These are phyloP conservation scores for Pseudopyrenochaeta lycopersici DNA, from an alignment of 2,329 filamentous ascomycete genomes.

Conservation along the genomic window DNA sequence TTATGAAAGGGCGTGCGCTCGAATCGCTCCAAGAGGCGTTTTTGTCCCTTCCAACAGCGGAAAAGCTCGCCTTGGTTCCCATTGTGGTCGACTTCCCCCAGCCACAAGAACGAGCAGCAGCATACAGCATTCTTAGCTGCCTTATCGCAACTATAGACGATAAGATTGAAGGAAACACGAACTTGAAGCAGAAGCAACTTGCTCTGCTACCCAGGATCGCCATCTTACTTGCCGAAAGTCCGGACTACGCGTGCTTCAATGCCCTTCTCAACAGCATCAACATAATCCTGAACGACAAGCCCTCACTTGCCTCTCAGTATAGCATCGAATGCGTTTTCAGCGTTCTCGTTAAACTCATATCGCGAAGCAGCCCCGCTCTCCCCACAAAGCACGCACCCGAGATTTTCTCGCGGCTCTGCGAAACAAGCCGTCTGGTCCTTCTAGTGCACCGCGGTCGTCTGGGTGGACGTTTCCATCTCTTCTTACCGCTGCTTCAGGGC, in stretches of 20 bases:
- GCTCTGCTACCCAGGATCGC: conserved; percentile 38
- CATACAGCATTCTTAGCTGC: conserved; percentile 33
- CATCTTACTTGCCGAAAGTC: conserved; percentile 53
- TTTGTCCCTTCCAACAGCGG: conserved; percentile 15
- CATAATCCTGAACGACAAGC: conserved; percentile 50
- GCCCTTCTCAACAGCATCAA: conserved; percentile 59
- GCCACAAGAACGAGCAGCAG: conserved; percentile 12
- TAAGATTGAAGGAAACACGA: conserved; percentile 25
- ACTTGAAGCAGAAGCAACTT: conserved; percentile 36
- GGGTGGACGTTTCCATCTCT: conserved; percentile 67
- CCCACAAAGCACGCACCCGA: conserved; percentile 39
- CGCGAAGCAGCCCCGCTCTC: conserved; percentile 42
- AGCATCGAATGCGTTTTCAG: conserved; percentile 53
- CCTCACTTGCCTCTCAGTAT: conserved; percentile 55
- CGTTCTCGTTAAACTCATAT: conserved; percentile 45
- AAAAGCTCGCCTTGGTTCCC: conserved; percentile 32
- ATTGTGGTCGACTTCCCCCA: conserved; percentile 19
- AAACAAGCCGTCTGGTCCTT: conserved; percentile 62
- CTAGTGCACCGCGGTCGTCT: conserved; percentile 67
- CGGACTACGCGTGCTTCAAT: conserved; percentile 63
- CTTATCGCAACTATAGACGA: conserved; percentile 43
- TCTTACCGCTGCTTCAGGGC: conserved; percentile 63
- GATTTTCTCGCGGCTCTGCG: conserved; percentile 64
- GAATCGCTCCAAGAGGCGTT: conserved; percentile 25
- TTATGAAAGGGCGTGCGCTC: conserved; percentile 16